Evolutionary conservation across 2,329 filamentous ascomycete species (phyloP).

Genomic region (Alternaria dauci): DNA sequence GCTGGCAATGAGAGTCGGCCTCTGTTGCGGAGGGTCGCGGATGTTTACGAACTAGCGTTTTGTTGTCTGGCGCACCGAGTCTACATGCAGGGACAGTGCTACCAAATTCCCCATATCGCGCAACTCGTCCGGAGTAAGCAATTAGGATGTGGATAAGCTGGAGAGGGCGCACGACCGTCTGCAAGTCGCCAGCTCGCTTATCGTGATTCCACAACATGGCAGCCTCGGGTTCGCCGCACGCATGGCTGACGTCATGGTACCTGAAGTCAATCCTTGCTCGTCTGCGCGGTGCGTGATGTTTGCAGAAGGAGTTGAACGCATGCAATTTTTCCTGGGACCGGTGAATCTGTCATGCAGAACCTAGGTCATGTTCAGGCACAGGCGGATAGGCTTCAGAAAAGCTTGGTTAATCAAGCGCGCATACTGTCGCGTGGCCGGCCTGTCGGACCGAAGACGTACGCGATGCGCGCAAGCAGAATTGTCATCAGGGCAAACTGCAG

Average conservation of each 20-base stretch:
- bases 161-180: conserved; percentile 10
- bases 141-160: conserved; percentile 1
- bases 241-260: conserved; percentile 13
- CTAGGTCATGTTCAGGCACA: neutral
- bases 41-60: conserved; percentile 19
- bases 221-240: conserved; percentile 2
- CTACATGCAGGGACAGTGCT: conserved; percentile 9
- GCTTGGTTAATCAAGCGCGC: conserved; percentile 7
- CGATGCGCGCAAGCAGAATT: neutral
- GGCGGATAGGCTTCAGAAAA: neutral
- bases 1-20: neutral
- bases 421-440: neutral
- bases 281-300: neutral
- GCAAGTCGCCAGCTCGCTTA: conserved; percentile 12
- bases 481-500: neutral
- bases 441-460: neutral
- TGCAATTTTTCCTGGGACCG: neutral
- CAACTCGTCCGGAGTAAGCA: neutral
- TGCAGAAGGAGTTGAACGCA: neutral
- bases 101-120: conserved; percentile 12
- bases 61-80: conserved; percentile 18
- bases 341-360: neutral
- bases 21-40: conserved; percentile 25
- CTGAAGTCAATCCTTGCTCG: neutral
- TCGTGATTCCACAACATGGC: neutral